Evolutionary conservation across 2,329 filamentous ascomycete species (phyloP), one percentile per base, ranked within the genome.

Genomic region (Lecanicillium sp.): DNA sequence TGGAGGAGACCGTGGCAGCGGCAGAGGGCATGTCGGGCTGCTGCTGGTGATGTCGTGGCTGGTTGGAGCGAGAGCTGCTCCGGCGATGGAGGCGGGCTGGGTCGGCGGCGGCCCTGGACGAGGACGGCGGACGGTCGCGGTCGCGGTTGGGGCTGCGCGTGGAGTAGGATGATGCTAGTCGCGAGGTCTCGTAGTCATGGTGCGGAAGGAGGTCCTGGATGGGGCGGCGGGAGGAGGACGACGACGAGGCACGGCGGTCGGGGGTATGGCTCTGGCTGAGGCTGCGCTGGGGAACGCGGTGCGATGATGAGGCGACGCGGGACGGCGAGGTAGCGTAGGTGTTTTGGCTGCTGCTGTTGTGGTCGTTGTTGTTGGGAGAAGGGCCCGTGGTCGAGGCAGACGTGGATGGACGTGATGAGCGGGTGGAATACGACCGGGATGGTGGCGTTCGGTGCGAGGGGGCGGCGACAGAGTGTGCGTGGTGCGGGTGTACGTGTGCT

Each of bases 151-250:
- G 71, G 64, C 72, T 79, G 63, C 79, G 74, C 74, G 78, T 62
- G 69, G 72, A 49, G 65, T 76, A 66, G 39, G 73, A 68, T 52
- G 73, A 68, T 52, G 77, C 74, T 65, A 84, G 61, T 66, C 81
- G 81, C 52, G 73, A 69, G 51, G 80, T 74, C 64, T 90, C 86
- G 68, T 80, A 81, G 62, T 92, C 85, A 59, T 81, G 72, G 53
- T 82, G 78, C 39, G 66, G 64, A 37, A 65, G 51, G 31, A 63
- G 49, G 40, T 72, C 63, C 46, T 68, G 64, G 34, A 61, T 52
- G 43, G 65, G 60, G 45, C 63, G 65, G 40, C 61, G 57, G 30
- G 64, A 63, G 18, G 65, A 65, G 27, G 65, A 63, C 51, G 58
- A 25, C 22, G 22, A 25, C 47, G 51, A 55, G 59, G 47, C 56